A percentile compares a stretch with the other conserved stretches of the same genome.
Evolutionary conservation across 192 early-diverging fungal species (phyloP).

Genomic region (Paraglomus brasilianum): DNA sequence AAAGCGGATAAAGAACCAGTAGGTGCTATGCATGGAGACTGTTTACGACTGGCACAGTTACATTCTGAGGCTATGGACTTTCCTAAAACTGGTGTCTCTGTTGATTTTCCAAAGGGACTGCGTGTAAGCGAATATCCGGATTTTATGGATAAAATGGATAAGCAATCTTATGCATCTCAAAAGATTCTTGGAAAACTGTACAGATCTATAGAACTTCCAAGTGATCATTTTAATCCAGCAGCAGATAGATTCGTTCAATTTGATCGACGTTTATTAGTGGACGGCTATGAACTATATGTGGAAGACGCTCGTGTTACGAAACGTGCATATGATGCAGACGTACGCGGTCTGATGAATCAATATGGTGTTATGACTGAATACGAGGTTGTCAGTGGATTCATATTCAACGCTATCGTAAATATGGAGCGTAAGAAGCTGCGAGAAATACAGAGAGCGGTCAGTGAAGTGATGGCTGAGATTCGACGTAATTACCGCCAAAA

Average conservation of each 20-base stretch:
- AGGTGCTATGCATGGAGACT: slow-evolving; percentile 53
- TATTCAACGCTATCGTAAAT: slow-evolving; percentile 35
- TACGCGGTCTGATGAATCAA: slow-evolving; percentile 63
- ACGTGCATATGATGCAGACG: slow-evolving; percentile 50
- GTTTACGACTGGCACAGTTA: slow-evolving; percentile 60
- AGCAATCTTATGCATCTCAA: slow-evolving; percentile 48
- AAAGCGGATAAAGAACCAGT: slow-evolving; percentile 48
- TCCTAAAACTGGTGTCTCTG: slow-evolving; percentile 65
- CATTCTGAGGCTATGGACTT: slow-evolving; percentile 78
- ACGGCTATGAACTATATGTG: slow-evolving; percentile 54
- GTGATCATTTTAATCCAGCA: slow-evolving; percentile 46
- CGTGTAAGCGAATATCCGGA: slow-evolving; percentile 55
- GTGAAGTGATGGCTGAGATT: slow-evolving; percentile 38
- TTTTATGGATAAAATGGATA: slow-evolving; percentile 69
- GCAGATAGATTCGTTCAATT: slow-evolving; percentile 42
- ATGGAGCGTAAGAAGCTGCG: slow-evolving; percentile 48
- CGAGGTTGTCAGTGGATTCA: slow-evolving; percentile 44
- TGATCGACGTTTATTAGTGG: slow-evolving; percentile 42
- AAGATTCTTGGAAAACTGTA: slow-evolving; percentile 58
- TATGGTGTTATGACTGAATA: slow-evolving; percentile 52
- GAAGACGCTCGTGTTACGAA: slow-evolving; percentile 45
- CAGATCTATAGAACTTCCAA: slow-evolving; percentile 44
- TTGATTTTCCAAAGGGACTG: slow-evolving; percentile 42
- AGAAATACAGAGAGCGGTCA: slow-evolving; percentile 52
- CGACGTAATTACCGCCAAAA: slow-evolving; percentile 40